These are phyloP conservation scores for Lagenidium sp. DNA, from an alignment of 352 stramenopile species.

Conservation along the genomic window DNA sequence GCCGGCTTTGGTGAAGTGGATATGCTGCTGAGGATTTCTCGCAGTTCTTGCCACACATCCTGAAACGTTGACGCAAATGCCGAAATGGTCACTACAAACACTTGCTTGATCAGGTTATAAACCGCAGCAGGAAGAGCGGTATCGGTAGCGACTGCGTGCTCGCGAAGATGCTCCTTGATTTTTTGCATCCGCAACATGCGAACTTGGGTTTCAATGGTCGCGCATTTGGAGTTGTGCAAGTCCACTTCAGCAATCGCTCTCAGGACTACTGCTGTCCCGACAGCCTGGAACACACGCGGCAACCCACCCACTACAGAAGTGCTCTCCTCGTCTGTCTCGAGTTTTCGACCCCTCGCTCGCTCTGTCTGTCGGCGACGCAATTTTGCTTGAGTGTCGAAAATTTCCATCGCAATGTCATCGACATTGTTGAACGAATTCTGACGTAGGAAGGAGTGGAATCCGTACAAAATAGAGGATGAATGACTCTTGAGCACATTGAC, in stretches of 20 bases:
- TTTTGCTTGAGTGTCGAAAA: conserved; percentile 66
- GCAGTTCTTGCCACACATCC: neutral
- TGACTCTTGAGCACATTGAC: conserved; percentile 45
- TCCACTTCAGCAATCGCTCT: conserved; percentile 16
- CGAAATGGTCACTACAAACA: neutral
- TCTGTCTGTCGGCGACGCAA: neutral
- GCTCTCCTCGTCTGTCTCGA: conserved; percentile 8
- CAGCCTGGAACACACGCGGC: conserved; percentile 18
- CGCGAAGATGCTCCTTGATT: conserved; percentile 17
- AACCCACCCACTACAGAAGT: conserved; percentile 12
- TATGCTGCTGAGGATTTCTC: no score
- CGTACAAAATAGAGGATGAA: conserved; percentile 54
- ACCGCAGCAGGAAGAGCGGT: no score
- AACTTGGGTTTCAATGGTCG: conserved; percentile 19
- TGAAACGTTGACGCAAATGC: neutral
- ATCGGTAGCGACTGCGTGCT: conserved; percentile 4
- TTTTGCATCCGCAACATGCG: conserved; percentile 17
- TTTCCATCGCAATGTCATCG: conserved; percentile 59
- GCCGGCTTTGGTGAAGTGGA: no score
- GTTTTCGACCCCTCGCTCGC: neutral
- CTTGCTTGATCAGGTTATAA: neutral
- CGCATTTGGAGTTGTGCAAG: conserved; percentile 16
- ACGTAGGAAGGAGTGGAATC: conserved; percentile 71
- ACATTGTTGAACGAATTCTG: conserved; percentile 74
- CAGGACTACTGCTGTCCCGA: conserved; percentile 11